Evolutionary conservation across 139 green algal genomes (phyloP).

Genomic region (Chloropicon primus): DNA sequence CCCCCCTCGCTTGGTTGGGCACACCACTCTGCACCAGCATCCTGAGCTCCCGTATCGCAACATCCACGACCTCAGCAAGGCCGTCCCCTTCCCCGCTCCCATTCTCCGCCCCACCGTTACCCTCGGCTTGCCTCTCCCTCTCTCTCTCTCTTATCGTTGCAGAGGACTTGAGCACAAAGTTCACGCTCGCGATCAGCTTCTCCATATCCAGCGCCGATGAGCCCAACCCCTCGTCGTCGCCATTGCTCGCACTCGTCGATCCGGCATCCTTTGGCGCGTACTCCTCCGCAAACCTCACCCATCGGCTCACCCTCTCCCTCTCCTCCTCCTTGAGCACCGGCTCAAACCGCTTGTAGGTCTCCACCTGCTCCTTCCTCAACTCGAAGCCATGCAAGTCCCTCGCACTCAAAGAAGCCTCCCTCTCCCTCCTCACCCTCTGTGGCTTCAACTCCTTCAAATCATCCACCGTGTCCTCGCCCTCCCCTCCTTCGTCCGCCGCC

Average conservation of each 20-base stretch:
- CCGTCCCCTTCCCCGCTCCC: background rate
- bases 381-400: background rate
- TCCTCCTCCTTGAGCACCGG: background rate
- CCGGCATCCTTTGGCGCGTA: background rate
- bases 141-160: background rate
- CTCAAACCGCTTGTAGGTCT: background rate
- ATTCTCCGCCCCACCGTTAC: background rate
- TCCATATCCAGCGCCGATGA: too few relatives aligned
- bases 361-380: background rate
- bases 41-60: background rate
- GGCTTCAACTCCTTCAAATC: background rate
- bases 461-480: background rate
- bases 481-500: background rate
- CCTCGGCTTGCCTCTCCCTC: background rate
- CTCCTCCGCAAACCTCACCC: background rate
- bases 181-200: background rate
- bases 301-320: background rate
- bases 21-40: background rate
- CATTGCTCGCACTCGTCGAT: background rate
- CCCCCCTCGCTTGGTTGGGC: background rate
- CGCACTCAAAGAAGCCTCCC: background rate
- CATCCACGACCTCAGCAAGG: background rate
- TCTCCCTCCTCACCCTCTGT: background rate
- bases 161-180: background rate
- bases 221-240: too few relatives aligned